phyloP scores from a whole-genome alignment of 2,329 filamentous ascomycete genomes.

The Fusarium sambucinum region DNA sequence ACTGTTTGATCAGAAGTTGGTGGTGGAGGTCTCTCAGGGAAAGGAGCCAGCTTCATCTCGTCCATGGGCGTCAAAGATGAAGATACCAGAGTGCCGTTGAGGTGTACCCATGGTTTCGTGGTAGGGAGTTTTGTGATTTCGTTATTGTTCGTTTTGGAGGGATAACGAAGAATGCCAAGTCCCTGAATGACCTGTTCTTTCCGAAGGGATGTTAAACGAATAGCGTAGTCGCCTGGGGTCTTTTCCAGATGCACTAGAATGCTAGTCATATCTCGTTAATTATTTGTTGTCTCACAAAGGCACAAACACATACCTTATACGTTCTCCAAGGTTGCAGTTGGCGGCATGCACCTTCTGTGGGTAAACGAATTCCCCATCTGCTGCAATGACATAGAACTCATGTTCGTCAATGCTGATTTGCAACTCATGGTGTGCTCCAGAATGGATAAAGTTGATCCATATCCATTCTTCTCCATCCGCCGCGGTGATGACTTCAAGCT shows the following conservation, averaged over 20 bases:
- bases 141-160: neutral
- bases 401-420: neutral
- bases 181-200: neutral
- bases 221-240: neutral
- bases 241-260: neutral
- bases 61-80: neutral
- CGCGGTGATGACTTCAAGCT: neutral
- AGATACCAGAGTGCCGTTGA: neutral
- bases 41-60: neutral
- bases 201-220: neutral
- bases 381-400: neutral
- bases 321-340: neutral
- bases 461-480: neutral
- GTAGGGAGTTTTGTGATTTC: neutral
- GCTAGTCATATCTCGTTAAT: neutral
- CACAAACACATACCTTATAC: neutral
- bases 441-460: slow-evolving; percentile 1
- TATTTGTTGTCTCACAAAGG: accelerated
- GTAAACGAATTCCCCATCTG: neutral
- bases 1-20: neutral
- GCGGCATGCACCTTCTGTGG: neutral
- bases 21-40: neutral
- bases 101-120: neutral
- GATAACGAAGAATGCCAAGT: neutral
- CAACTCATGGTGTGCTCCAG: neutral